Percentiles rank a stretch among this genome's conserved stretches.
These are phyloP conservation scores for Schoenoplectus triqueter DNA, from an alignment of 202 grass and related monocot genomes.

Conservation along the genomic window DNA sequence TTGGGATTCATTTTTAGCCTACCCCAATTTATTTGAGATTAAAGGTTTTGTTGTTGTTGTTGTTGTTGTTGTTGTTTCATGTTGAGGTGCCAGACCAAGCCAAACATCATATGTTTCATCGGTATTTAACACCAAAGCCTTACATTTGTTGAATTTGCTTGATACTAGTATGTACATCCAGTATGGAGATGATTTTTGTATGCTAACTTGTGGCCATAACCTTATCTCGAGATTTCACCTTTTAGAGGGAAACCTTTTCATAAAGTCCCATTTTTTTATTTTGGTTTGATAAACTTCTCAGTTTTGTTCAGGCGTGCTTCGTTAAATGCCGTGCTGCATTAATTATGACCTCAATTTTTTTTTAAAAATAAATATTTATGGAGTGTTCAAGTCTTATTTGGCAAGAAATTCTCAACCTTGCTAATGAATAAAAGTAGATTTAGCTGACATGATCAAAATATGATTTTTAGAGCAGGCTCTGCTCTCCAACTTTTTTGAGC, in stretches of 20 bases:
- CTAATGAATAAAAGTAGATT: not conserved
- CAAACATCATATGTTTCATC: not conserved
- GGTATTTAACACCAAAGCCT: not conserved
- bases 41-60: no score
- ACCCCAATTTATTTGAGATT: no score
- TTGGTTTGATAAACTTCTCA: constrained; percentile 19
- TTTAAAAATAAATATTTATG: not conserved
- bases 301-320: not conserved
- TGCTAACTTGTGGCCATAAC: not conserved
- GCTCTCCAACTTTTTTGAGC: not conserved
- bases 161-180: constrained; percentile 1
- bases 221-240: not conserved
- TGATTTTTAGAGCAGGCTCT: not conserved
- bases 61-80: no score
- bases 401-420: not conserved
- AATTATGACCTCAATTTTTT: constrained; percentile 13
- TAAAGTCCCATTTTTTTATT: not conserved
- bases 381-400: not conserved
- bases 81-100: not conserved
- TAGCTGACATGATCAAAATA: not conserved
- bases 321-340: not conserved
- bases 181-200: not conserved
- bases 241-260: not conserved
- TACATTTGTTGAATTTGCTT: constrained; percentile 7
- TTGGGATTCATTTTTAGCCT: no score